Percentiles rank a stretch among this genome's conserved stretches.
These are phyloP conservation scores for Coemansia sp. DNA, from an alignment of 192 early-diverging fungal species.

Conservation along the genomic window DNA sequence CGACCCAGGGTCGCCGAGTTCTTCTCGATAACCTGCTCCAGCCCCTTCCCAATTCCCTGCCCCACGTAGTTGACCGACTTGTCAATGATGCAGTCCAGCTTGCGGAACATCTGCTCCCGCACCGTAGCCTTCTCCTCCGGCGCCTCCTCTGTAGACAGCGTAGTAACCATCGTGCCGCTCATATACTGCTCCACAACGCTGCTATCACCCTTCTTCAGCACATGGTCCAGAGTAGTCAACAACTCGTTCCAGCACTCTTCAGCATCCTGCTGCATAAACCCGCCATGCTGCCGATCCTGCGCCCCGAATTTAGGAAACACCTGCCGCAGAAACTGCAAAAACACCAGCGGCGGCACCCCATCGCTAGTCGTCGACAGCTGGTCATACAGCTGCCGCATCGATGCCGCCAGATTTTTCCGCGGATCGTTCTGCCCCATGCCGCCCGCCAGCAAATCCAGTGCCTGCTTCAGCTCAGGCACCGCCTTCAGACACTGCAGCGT, in stretches of 20 bases:
- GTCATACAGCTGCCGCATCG: slow-evolving; percentile 71
- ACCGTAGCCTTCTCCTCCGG: slow-evolving; percentile 67
- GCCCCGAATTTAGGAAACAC: slow-evolving; percentile 88
- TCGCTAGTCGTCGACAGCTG: slow-evolving; percentile 69
- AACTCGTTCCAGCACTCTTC: slow-evolving; percentile 97
- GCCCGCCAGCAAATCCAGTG: slow-evolving; percentile 54
- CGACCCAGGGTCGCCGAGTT: slow-evolving; percentile 76
- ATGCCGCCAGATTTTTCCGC: slow-evolving; percentile 61
- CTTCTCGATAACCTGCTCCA: slow-evolving; percentile 89
- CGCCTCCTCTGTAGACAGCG: slow-evolving; percentile 61
- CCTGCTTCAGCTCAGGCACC: slow-evolving; percentile 74
- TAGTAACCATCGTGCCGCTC: slow-evolving; percentile 63
- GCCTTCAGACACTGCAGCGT: slow-evolving; percentile 91
- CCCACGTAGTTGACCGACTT: slow-evolving; percentile 46
- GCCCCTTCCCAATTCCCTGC: slow-evolving; percentile 51
- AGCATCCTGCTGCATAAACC: slow-evolving; percentile 93
- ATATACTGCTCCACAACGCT: slow-evolving; percentile 74
- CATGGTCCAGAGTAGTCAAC: slow-evolving; percentile 59
- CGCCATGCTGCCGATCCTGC: slow-evolving; percentile 61
- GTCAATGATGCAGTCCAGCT: slow-evolving; percentile 72
- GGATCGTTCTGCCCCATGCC: slow-evolving; percentile 10
- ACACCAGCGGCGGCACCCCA: slow-evolving; percentile 73
- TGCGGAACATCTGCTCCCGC: slow-evolving; percentile 70
- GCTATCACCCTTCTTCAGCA: not conserved
- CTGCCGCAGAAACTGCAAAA: slow-evolving; percentile 73